phyloP scores from a whole-genome alignment of 192 early-diverging fungal species.

The Dimargaris xerosporica region DNA sequence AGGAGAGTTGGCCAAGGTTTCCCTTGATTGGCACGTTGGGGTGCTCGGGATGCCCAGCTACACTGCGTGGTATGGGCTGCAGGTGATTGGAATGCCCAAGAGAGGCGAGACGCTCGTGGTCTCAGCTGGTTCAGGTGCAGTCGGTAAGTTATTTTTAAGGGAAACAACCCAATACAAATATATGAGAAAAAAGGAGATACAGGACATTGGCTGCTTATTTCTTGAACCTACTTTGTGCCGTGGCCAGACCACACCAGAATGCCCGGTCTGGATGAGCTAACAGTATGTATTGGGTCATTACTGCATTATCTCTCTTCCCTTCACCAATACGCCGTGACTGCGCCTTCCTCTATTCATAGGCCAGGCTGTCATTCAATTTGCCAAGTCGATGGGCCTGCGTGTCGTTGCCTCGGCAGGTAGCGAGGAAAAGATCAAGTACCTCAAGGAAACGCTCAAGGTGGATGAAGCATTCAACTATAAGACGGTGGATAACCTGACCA shows the following conservation, averaged over 20 bases:
- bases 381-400: conserved; percentile 49
- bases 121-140: conserved; percentile 61
- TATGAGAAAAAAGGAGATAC: conserved; percentile 7
- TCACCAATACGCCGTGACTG: too few species aligned
- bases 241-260: background rate
- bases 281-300: background rate
- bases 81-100: conserved; percentile 50
- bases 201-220: background rate
- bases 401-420: conserved; percentile 74
- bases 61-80: conserved; percentile 56
- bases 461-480: conserved; percentile 92
- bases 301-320: too few species aligned
- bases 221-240: background rate
- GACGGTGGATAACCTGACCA: conserved; percentile 29
- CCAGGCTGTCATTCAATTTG: conserved; percentile 64
- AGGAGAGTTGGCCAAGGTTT: conserved; percentile 23
- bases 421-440: conserved; percentile 64
- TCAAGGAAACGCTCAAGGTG: conserved; percentile 46
- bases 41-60: conserved; percentile 67
- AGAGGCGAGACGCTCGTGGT: conserved; percentile 70
- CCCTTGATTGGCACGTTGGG: conserved; percentile 39
- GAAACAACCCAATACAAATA: conserved; percentile 17
- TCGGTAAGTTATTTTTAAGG: conserved; percentile 21
- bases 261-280: background rate
- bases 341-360: too few species aligned